Evolutionary conservation across 2,329 filamentous ascomycete species (phyloP).

Genomic region (Trichoderma breve): DNA sequence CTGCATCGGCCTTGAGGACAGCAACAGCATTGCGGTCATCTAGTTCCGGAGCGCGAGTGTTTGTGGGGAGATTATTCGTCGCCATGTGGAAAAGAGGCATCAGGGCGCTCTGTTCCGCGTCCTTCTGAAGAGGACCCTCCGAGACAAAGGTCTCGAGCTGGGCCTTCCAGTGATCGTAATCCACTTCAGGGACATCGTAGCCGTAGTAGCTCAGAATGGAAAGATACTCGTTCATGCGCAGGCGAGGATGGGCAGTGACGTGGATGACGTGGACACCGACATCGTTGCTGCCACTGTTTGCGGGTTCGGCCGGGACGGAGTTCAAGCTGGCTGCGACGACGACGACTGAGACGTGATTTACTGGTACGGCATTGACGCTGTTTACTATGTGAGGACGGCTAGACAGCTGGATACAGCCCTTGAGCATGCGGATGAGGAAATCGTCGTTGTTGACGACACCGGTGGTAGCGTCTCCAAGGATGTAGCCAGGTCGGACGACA

Average conservation of each 20-base stretch:
- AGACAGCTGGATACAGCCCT: constrained; percentile 80
- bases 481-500: constrained; percentile 81
- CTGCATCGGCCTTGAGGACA: constrained; percentile 62
- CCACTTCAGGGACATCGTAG: constrained; percentile 72
- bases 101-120: constrained; percentile 32
- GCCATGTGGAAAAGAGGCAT: constrained; percentile 69
- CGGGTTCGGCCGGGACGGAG: neutral
- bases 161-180: constrained; percentile 50
- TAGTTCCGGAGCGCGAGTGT: constrained; percentile 67
- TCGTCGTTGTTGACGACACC: constrained; percentile 82
- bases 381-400: constrained; percentile 76
- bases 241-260: constrained; percentile 74
- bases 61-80: constrained; percentile 54
- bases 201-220: constrained; percentile 66
- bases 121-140: constrained; percentile 28
- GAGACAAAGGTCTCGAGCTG: constrained; percentile 32
- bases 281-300: neutral
- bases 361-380: constrained; percentile 85
- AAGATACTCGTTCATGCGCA: constrained; percentile 66
- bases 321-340: constrained; percentile 61
- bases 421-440: constrained; percentile 82
- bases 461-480: constrained; percentile 68
- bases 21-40: constrained; percentile 62
- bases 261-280: constrained; percentile 57
- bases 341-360: constrained; percentile 69